phyloP scores from a whole-genome alignment of 768 basidiomycete genomes.

The Lactarius deliciosus region DNA sequence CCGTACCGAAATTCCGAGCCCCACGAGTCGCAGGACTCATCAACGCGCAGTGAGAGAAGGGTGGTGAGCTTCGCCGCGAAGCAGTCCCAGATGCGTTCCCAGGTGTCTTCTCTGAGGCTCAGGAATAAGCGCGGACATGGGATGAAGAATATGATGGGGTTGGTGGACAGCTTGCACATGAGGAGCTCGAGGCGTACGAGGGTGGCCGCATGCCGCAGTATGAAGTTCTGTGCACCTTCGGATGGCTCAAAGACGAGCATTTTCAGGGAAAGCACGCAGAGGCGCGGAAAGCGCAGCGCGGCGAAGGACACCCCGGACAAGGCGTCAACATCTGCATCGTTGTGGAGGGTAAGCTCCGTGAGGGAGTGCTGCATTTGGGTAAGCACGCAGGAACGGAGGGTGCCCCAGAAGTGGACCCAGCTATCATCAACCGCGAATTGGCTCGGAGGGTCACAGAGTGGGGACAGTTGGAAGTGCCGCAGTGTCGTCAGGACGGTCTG shows the following conservation, averaged over 20 bases:
- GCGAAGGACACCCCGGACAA: neutral
- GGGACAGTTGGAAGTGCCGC: neutral
- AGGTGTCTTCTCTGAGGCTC: no score
- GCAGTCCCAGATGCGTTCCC: neutral
- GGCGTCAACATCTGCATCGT: neutral
- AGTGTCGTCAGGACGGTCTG: neutral
- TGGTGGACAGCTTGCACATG: neutral
- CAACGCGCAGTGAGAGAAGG: neutral
- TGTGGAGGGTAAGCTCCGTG: neutral
- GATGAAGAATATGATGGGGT: no score
- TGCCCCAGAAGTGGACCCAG: neutral
- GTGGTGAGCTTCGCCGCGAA: neutral
- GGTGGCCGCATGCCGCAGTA: neutral
- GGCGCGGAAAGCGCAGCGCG: neutral
- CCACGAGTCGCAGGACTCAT: no score
- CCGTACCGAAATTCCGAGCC: no score
- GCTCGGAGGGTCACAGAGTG: neutral
- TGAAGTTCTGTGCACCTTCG: neutral
- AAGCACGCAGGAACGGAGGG: neutral
- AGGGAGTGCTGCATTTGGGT: neutral
- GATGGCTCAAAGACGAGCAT: neutral
- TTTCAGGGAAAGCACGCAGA: neutral
- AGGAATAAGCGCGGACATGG: no score
- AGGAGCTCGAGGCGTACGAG: neutral
- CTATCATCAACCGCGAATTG: no score